phyloP scores from a whole-genome alignment of 208 protist species.

The Leishmania amazonensis region DNA sequence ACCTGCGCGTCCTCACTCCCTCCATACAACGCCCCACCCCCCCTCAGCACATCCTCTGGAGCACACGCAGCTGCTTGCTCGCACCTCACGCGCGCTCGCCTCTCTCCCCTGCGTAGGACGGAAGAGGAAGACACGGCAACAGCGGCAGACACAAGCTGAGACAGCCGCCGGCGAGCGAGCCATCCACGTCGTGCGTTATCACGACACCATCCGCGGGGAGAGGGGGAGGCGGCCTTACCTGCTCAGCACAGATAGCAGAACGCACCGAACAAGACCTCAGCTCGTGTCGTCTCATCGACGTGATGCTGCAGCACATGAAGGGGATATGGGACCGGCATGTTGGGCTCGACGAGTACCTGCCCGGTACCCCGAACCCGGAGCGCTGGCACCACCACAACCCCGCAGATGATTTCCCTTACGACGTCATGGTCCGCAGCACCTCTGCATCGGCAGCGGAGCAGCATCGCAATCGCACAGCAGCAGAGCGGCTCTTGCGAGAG shows the following conservation, averaged over 20 bases:
- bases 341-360: constrained; percentile 66
- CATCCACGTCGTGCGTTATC: no score
- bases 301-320: constrained; percentile 27
- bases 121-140: neutral
- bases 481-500: constrained; percentile 19
- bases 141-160: neutral
- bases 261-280: neutral
- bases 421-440: constrained; percentile 29
- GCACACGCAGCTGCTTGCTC: no score
- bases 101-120: neutral
- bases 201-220: no score
- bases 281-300: neutral
- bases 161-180: neutral
- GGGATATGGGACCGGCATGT: constrained; percentile 32
- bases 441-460: constrained; percentile 5
- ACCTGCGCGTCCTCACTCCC: no score
- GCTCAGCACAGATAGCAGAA: neutral
- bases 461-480: constrained; percentile 1
- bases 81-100: no score
- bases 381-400: constrained; percentile 8
- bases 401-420: constrained; percentile 45
- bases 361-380: constrained; percentile 37
- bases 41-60: no score
- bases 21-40: no score
- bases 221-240: neutral